phyloP scores from a whole-genome alignment of 768 basidiomycete species.

The Collybiopsis luxurians region DNA sequence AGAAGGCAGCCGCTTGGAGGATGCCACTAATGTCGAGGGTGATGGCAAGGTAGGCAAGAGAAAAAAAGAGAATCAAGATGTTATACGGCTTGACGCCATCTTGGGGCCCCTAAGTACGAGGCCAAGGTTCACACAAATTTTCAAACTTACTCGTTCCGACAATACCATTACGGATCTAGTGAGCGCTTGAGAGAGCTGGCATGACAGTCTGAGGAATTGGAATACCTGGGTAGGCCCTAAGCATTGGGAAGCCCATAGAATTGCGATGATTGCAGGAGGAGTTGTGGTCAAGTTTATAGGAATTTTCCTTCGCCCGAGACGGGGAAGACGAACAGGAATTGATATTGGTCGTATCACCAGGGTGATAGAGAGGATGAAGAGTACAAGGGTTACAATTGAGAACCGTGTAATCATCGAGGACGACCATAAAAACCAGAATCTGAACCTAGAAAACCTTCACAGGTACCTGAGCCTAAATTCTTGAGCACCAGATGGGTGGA shows the following conservation, averaged over 20 bases:
- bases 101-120: background rate
- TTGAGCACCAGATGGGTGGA: background rate
- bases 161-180: conserved; percentile 68
- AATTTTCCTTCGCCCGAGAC: conserved; percentile 29
- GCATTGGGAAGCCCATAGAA: conserved; percentile 57
- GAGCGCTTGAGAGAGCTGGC: background rate
- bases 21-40: conserved; percentile 89
- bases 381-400: conserved; percentile 46
- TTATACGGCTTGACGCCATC: conserved; percentile 87
- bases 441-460: too few species aligned
- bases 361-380: conserved; percentile 52
- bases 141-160: conserved; percentile 45
- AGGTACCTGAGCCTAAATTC: background rate
- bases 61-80: conserved; percentile 90
- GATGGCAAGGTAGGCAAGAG: conserved; percentile 89
- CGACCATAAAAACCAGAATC: too few species aligned
- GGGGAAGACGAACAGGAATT: conserved; percentile 34
- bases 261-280: conserved; percentile 48
- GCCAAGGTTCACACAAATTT: background rate
- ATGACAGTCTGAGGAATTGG: background rate
- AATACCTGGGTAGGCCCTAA: conserved; percentile 33
- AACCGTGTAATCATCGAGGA: conserved; percentile 39
- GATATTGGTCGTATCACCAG: conserved; percentile 48
- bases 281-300: conserved; percentile 51
- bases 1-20: conserved; percentile 83